These are phyloP conservation scores for Acanthamoeba royreba DNA, from an alignment of 208 protist genomes.

Conservation along the genomic window DNA sequence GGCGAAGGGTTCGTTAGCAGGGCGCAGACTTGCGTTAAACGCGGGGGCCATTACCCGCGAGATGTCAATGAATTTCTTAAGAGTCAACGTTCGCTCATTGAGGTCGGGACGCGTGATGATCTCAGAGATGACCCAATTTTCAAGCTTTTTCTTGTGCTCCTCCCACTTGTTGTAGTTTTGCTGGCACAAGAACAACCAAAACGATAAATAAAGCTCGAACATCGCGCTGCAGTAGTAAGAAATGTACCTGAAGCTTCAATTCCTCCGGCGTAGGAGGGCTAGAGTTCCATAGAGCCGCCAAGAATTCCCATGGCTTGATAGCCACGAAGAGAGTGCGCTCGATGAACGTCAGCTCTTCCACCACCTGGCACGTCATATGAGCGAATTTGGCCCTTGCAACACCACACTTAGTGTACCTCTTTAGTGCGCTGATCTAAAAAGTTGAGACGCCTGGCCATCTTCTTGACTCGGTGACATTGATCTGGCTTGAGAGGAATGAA, in stretches of 20 bases:
- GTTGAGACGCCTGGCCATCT: not conserved
- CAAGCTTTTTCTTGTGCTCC: not conserved
- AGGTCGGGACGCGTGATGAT: not conserved
- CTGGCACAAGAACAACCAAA: not conserved
- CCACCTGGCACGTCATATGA: not conserved
- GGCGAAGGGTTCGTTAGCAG: too few relatives aligned
- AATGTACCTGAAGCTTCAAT: not conserved
- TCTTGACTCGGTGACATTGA: not conserved
- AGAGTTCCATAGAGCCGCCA: not conserved
- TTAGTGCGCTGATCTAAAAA: not conserved
- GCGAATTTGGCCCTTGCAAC: too few relatives aligned
- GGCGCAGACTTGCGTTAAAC: too few relatives aligned
- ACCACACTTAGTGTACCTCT: too few relatives aligned
- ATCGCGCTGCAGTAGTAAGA: too few relatives aligned
- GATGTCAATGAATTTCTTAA: constrained; percentile 33
- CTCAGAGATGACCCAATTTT: not conserved
- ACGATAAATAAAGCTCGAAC: too few relatives aligned
- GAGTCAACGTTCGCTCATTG: not conserved
- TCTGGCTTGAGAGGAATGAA: not conserved
- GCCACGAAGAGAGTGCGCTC: not conserved
- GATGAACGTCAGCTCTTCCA: not conserved
- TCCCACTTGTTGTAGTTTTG: constrained; percentile 4
- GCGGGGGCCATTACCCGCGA: not conserved
- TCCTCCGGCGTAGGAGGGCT: not conserved
- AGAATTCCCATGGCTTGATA: not conserved